Evolutionary conservation across 352 stramenopile genomes (phyloP).

Genomic region (Aphanomyces euteiches): DNA sequence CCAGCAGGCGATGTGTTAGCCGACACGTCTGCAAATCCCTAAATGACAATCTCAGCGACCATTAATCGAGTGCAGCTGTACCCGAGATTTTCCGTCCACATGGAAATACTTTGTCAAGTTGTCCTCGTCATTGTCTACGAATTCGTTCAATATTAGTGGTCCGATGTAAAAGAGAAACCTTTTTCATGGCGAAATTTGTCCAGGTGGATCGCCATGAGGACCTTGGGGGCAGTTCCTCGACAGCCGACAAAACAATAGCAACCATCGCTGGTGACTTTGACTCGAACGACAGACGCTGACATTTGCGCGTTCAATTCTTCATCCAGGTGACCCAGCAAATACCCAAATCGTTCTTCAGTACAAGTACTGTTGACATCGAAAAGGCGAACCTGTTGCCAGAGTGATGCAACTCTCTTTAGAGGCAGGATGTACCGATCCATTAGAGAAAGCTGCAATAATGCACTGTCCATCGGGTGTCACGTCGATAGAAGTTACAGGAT

Average conservation of each 20-base stretch:
- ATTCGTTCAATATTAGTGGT: neutral
- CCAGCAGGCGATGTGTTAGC: constrained; percentile 38
- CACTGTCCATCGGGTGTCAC: constrained; percentile 75
- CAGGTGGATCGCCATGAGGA: constrained; percentile 76
- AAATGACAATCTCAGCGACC: constrained; percentile 19
- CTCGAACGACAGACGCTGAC: constrained; percentile 48
- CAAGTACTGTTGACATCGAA: constrained; percentile 85
- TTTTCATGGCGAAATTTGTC: constrained; percentile 78
- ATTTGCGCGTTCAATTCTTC: constrained; percentile 60
- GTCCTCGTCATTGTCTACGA: constrained; percentile 66
- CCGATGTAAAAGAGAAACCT: constrained; percentile 39
- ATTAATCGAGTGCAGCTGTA: constrained; percentile 35
- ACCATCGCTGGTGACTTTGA: constrained; percentile 75
- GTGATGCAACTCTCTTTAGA: neutral
- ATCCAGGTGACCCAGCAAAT: constrained; percentile 76
- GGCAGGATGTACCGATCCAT: constrained; percentile 50
- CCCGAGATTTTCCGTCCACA: constrained; percentile 51
- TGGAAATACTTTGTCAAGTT: constrained; percentile 78
- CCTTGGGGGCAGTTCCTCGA: constrained; percentile 51
- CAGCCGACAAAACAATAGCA: constrained; percentile 81
- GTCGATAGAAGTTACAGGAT: constrained; percentile 66
- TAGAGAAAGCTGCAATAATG: constrained; percentile 74
- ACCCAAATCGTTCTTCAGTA: constrained; percentile 59
- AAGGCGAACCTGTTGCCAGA: constrained; percentile 34
- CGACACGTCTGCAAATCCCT: constrained; percentile 74